Percentiles rank a stretch among this genome's conserved stretches.
Conservation (phyloP, 2,329 filamentous ascomycete species). For the Alternaria sp. region DNA sequence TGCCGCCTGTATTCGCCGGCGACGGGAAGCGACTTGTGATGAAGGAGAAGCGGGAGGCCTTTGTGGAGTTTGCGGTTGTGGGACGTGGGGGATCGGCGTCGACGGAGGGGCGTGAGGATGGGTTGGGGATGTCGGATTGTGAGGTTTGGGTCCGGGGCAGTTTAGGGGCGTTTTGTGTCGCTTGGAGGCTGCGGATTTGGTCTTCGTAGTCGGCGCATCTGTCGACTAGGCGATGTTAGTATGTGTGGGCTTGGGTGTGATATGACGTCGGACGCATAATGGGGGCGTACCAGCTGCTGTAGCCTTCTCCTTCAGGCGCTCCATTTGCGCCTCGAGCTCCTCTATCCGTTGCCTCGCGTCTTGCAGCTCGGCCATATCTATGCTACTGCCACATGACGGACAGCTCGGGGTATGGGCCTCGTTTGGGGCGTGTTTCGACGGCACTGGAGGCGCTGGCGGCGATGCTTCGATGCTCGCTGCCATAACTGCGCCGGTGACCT, state of each 20-base stretch:
- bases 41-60: constrained; percentile 52
- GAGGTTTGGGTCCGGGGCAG: constrained; percentile 10
- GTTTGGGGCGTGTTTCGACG: constrained; percentile 24
- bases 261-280: neutral
- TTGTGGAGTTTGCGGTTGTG: constrained; percentile 34
- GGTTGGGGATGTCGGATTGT: constrained; percentile 22
- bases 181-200: constrained; percentile 66
- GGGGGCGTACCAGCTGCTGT: constrained; percentile 61
- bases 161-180: neutral
- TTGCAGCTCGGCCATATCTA: constrained; percentile 24
- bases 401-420: constrained; percentile 32
- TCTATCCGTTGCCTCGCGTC: constrained; percentile 34
- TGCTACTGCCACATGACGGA: constrained; percentile 37
- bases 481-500: constrained; percentile 12
- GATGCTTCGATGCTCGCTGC: constrained; percentile 24
- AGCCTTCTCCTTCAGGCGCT: constrained; percentile 73
- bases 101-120: constrained; percentile 22
- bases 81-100: constrained; percentile 37
- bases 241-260: neutral
- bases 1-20: constrained; percentile 36
- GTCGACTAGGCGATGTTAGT: constrained; percentile 50
- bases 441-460: constrained; percentile 26
- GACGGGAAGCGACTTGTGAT: constrained; percentile 49
- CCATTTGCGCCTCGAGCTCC: constrained; percentile 74
- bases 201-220: constrained; percentile 80